Evolutionary conservation across 192 early-diverging fungal genomes (phyloP).

Genomic region (Coemansia sp.): DNA sequence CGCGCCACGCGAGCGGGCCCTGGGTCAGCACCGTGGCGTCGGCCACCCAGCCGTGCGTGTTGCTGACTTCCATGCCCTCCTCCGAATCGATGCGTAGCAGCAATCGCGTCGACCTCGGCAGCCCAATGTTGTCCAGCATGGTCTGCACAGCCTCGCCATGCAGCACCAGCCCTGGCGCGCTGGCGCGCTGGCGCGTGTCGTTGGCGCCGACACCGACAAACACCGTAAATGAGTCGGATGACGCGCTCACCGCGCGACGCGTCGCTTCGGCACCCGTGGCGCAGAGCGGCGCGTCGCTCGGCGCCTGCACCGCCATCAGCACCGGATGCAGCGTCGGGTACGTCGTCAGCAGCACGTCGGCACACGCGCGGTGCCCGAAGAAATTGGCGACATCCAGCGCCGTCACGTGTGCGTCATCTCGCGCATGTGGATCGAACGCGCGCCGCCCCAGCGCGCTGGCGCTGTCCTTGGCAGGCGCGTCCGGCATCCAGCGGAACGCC

Average conservation of each 20-base stretch:
- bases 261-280: background rate
- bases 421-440: conserved; percentile 14
- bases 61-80: conserved; percentile 25
- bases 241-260: no score
- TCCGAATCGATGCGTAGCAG: conserved; percentile 39
- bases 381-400: conserved; percentile 44
- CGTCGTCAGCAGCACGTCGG: conserved; percentile 29
- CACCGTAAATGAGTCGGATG: conserved; percentile 24
- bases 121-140: conserved; percentile 28
- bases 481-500: conserved; percentile 4
- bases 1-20: conserved; percentile 24
- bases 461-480: no score
- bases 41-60: conserved; percentile 11
- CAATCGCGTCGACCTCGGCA: conserved; percentile 44
- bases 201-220: conserved; percentile 39
- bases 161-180: conserved; percentile 22
- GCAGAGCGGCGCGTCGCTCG: background rate
- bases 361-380: conserved; percentile 41
- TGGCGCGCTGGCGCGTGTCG: conserved; percentile 22
- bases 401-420: conserved; percentile 28
- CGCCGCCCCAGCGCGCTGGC: no score
- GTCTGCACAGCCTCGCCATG: conserved; percentile 23
- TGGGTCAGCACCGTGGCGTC: conserved; percentile 31
- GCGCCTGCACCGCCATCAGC: background rate
- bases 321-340: conserved; percentile 16